Percentiles rank a stretch among this genome's conserved stretches.
phyloP scores from a whole-genome alignment of 2,329 filamentous ascomycete species.

The Helotiales sp. region DNA sequence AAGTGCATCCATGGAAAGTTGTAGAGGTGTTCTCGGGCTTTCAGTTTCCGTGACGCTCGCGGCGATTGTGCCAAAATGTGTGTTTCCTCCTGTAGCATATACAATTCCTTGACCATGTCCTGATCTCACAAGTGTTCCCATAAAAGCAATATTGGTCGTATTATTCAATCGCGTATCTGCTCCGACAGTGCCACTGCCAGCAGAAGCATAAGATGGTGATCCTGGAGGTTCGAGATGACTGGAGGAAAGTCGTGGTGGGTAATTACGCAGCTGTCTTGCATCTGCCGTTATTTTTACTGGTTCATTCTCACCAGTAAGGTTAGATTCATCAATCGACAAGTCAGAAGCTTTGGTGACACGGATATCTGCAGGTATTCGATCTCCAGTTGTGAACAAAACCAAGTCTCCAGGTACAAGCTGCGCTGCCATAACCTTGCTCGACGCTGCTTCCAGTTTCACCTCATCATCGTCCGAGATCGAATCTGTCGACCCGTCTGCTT shows the following conservation, averaged over 20 bases:
- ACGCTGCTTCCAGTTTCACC: conserved; percentile 65
- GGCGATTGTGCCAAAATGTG: conserved; percentile 95
- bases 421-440: conserved; percentile 81
- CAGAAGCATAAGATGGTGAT: conserved; percentile 58
- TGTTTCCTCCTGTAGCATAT: conserved; percentile 91
- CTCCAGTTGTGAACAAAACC: conserved; percentile 91
- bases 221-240: conserved; percentile 40
- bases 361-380: conserved; percentile 94
- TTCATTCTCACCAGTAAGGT: conserved; percentile 94
- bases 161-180: conserved; percentile 70
- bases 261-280: conserved; percentile 44
- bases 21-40: conserved; percentile 88
- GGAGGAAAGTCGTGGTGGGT: conserved; percentile 32
- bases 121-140: conserved; percentile 94
- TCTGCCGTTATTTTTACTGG: conserved; percentile 78
- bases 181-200: conserved; percentile 57
- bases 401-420: conserved; percentile 91
- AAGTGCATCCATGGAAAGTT: conserved; percentile 95
- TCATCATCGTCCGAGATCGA: conserved; percentile 48
- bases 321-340: conserved; percentile 93
- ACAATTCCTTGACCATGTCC: conserved; percentile 95
- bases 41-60: conserved; percentile 93
- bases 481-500: conserved; percentile 28
- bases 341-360: conserved; percentile 89
- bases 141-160: conserved; percentile 91